Conservation (phyloP, 331 rosid species). For the Acacia concinna region DNA sequence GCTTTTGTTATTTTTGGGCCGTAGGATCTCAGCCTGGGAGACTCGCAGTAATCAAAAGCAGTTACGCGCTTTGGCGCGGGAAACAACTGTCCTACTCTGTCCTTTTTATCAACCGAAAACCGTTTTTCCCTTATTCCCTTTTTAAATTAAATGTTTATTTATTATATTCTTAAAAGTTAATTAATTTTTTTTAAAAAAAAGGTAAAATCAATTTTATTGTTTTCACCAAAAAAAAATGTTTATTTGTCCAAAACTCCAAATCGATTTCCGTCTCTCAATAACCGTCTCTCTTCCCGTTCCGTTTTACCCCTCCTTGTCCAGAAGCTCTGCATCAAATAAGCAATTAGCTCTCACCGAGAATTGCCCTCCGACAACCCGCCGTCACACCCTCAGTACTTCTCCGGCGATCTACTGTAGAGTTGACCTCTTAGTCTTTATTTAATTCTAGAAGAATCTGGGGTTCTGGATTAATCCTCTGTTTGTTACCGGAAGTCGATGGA, state of each 20-base stretch:
- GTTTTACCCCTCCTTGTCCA: not conserved
- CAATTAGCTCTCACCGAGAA: slow-evolving; percentile 30
- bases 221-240: not conserved
- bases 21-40: not conserved
- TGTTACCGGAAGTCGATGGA: slow-evolving; percentile 5
- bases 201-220: not conserved
- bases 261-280: not conserved
- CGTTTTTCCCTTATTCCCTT: slow-evolving; percentile 28
- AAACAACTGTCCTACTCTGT: slow-evolving; percentile 31
- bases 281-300: not conserved
- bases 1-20: not conserved
- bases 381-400: not conserved
- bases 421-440: not conserved
- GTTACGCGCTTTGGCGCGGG: slow-evolving; percentile 52
- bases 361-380: slow-evolving; percentile 16
- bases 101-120: slow-evolving; percentile 46
- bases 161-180: not conserved
- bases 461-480: not conserved
- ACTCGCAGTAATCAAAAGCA: not conserved
- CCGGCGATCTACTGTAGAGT: slow-evolving; percentile 9
- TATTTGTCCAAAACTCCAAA: not conserved
- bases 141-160: not conserved
- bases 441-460: not conserved
- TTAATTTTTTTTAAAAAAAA: not conserved
- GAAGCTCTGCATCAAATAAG: slow-evolving; percentile 10